Conservation (phyloP, 495 filamentous ascomycete genomes). For the Copromyces sp. region DNA sequence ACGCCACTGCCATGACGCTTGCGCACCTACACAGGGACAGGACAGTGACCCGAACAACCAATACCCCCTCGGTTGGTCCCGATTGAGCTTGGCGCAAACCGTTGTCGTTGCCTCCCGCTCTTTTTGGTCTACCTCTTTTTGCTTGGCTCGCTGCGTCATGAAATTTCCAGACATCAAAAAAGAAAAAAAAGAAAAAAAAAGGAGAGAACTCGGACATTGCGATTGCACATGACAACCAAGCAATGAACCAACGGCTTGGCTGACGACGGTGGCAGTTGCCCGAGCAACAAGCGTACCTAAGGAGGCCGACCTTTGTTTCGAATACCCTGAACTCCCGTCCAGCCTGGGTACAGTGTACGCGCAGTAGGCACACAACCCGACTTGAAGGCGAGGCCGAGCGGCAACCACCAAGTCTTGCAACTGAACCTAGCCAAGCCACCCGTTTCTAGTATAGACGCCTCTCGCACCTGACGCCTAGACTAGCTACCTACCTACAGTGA, state of each 20-base stretch:
- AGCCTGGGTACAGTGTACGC: no score
- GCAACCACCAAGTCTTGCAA: no score
- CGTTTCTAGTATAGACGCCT: no score
- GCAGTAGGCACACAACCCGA: no score
- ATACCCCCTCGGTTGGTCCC: background rate
- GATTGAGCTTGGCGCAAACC: background rate
- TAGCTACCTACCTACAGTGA: no score
- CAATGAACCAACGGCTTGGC: background rate
- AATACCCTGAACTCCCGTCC: background rate
- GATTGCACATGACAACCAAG: background rate
- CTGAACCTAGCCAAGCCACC: no score
- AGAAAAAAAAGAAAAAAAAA: background rate
- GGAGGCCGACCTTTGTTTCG: background rate
- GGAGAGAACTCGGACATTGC: background rate
- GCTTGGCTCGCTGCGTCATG: background rate
- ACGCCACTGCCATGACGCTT: background rate
- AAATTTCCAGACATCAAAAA: background rate
- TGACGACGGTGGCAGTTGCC: background rate
- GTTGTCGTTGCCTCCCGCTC: background rate
- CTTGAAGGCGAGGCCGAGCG: no score
- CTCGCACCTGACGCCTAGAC: no score
- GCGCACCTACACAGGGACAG: background rate
- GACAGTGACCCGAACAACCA: background rate
- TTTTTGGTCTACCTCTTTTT: background rate
- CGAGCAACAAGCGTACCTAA: background rate